A percentile compares a stretch with the other conserved stretches of the same genome.
phyloP scores from a whole-genome alignment of 2,329 filamentous ascomycete genomes.

The Sporothrix luriei region DNA sequence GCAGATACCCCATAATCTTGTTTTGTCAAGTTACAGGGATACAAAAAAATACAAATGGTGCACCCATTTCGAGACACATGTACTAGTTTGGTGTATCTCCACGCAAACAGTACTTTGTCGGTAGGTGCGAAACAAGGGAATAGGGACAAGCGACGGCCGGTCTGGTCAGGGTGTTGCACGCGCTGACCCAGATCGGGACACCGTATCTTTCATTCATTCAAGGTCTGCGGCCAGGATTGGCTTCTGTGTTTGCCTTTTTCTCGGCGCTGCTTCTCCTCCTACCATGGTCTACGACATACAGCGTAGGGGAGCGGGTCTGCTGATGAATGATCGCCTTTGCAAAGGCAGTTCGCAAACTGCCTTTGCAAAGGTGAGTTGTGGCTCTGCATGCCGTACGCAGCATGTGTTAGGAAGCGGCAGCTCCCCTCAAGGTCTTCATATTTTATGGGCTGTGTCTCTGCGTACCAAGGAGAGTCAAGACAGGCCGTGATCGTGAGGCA shows the following conservation, averaged over 20 bases:
- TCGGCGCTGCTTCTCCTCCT: not conserved
- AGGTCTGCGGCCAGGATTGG: not conserved
- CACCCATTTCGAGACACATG: constrained; percentile 1
- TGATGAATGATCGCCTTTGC: constrained; percentile 20
- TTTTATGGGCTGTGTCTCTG: not conserved
- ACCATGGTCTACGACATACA: no score
- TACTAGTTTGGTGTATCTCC: not conserved
- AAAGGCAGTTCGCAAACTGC: not conserved
- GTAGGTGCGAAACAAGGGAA: constrained; percentile 6
- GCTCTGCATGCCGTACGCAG: not conserved
- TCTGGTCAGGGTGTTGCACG: constrained; percentile 1
- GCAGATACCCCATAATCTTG: constrained; percentile 23
- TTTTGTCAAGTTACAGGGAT: constrained; percentile 15
- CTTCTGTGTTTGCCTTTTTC: not conserved
- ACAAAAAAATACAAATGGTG: not conserved
- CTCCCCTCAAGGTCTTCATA: not conserved
- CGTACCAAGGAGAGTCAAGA: not conserved
- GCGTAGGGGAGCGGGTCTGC: constrained; percentile 8
- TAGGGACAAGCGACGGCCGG: not conserved
- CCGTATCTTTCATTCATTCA: not conserved
- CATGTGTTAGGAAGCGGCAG: no score
- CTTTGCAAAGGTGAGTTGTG: not conserved
- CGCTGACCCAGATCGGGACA: constrained; percentile 18
- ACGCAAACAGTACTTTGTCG: not conserved
- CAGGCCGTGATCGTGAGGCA: not conserved